These are phyloP conservation scores for Chytriomyces sp. DNA, from an alignment of 192 early-diverging fungal genomes.

Conservation along the genomic window DNA sequence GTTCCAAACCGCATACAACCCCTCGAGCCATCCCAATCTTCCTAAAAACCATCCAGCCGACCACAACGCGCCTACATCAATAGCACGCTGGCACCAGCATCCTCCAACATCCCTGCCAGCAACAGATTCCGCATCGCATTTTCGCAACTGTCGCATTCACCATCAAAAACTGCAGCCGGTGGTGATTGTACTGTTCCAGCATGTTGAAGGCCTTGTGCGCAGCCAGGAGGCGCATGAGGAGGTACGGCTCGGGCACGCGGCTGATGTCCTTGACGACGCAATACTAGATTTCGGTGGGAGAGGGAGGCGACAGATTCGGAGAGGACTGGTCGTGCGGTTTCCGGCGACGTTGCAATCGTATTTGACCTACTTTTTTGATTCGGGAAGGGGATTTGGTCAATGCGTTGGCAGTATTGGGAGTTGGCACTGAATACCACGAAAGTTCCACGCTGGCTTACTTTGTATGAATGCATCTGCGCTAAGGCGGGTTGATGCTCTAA, in stretches of 20 bases:
- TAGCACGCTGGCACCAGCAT: too few relatives aligned
- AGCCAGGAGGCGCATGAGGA: slow-evolving; percentile 18
- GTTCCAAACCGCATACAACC: too few relatives aligned
- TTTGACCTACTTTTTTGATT: slow-evolving; percentile 26
- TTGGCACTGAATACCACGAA: too few relatives aligned
- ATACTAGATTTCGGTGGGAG: neutral
- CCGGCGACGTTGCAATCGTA: slow-evolving; percentile 20
- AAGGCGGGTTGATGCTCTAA: too few relatives aligned
- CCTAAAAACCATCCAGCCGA: too few relatives aligned
- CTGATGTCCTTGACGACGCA: neutral
- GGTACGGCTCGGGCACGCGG: slow-evolving; percentile 20
- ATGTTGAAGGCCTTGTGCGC: neutral
- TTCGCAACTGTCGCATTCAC: neutral
- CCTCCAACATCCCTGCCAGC: neutral
- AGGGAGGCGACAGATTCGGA: slow-evolving; percentile 14
- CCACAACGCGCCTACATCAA: too few relatives aligned
- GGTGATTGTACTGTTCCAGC: slow-evolving; percentile 24
- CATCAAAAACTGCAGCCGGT: neutral
- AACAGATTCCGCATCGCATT: neutral
- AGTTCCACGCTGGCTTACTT: too few relatives aligned
- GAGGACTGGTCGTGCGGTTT: slow-evolving; percentile 19
- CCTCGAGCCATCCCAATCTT: too few relatives aligned
- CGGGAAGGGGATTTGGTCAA: slow-evolving; percentile 14
- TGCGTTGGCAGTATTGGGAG: too few relatives aligned
- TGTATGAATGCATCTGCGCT: too few relatives aligned